Evolutionary conservation across 179 eudicot genomes (phyloP).

Genomic region (Patellifolia procumbens): DNA sequence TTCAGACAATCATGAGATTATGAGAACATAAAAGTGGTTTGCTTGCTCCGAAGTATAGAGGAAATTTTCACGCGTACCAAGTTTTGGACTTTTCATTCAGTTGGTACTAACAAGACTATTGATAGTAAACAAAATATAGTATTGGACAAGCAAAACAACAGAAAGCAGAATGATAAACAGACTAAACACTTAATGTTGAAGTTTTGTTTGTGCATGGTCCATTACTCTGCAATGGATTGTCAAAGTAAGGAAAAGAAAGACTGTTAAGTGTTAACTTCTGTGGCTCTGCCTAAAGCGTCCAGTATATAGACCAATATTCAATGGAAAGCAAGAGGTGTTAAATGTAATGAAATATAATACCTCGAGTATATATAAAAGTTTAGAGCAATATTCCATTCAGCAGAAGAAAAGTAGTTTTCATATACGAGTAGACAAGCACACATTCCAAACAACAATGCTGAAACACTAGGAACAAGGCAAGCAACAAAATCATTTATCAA

Average conservation of each 20-base stretch:
- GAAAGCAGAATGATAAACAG: not conserved
- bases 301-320: not conserved
- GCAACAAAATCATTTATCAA: not conserved
- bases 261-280: no score
- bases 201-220: not conserved
- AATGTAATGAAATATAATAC: not conserved
- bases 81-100: not conserved
- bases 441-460: not conserved
- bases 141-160: not conserved
- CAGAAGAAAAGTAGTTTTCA: not conserved
- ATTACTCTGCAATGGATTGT: not conserved
- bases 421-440: not conserved
- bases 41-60: not conserved
- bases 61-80: not conserved
- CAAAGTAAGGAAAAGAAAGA: not conserved
- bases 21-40: not conserved
- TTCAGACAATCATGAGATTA: not conserved
- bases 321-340: not conserved
- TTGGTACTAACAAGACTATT: not conserved
- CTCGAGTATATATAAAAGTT: not conserved
- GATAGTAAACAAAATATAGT: not conserved
- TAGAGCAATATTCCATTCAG: not conserved
- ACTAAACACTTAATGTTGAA: not conserved
- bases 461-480: not conserved
- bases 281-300: not conserved